These are phyloP conservation scores for Blastocystis sp. DNA, from an alignment of 352 stramenopile genomes.

Conservation along the genomic window DNA sequence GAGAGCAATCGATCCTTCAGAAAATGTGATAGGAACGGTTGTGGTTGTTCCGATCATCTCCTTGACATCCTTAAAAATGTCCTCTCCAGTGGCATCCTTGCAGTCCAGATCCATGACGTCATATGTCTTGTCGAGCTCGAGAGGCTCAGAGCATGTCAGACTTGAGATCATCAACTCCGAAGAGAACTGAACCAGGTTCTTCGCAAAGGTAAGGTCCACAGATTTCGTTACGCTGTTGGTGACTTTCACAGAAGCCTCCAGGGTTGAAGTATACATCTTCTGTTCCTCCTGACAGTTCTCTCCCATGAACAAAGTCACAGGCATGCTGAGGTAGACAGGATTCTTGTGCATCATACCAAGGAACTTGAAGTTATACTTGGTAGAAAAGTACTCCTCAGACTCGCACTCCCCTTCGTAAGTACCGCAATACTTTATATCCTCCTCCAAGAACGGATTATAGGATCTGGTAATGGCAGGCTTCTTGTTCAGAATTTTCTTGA, in stretches of 20 bases:
- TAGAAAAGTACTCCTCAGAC: not conserved
- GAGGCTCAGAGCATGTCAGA: constrained; percentile 20
- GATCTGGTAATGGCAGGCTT: not conserved
- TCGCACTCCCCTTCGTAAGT: constrained; percentile 20
- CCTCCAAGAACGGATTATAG: not conserved
- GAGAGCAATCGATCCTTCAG: not conserved
- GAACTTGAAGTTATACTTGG: constrained; percentile 12
- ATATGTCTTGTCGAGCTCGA: constrained; percentile 23
- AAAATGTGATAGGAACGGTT: not conserved
- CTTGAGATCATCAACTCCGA: not conserved
- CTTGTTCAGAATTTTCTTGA: too few relatives aligned
- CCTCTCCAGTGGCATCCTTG: constrained; percentile 24
- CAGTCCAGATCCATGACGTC: constrained; percentile 5
- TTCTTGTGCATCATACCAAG: constrained; percentile 59
- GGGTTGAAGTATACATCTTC: not conserved
- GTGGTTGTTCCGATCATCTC: not conserved
- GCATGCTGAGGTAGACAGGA: not conserved
- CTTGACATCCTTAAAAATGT: constrained; percentile 29
- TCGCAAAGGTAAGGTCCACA: not conserved
- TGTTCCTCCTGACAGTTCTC: not conserved
- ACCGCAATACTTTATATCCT: constrained; percentile 53
- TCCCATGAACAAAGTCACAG: not conserved
- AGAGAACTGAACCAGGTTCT: constrained; percentile 11
- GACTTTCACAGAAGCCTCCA: not conserved
- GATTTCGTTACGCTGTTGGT: not conserved